Base-by-base conservation (phyloP, 768 basidiomycete species). In the Naganishia antarctica region DNA sequence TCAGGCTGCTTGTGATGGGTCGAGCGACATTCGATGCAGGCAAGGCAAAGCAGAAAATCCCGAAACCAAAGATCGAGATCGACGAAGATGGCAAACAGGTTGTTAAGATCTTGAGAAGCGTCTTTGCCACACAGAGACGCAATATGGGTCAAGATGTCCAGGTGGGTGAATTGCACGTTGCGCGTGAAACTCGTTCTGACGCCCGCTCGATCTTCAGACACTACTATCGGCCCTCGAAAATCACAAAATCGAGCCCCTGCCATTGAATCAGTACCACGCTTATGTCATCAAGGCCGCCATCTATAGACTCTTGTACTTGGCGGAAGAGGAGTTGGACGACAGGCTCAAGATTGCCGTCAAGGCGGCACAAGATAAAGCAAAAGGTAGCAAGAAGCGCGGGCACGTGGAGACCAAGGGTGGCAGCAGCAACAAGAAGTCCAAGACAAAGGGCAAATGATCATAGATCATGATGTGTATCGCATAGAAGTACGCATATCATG, bases 1-100 rank as follows among this genome's bases (percentile, higher is more conserved):
- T 82, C 58, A 83, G 84, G 8, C 78, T 92, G 21, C 82, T 92
- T 25, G 76, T 84, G 8, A 78, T 87, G 16, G 69, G 82, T 1
- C 68, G 80, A 1, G 70, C 78, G 2, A 87, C 88, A 50, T 91
- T 86, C 84, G 79, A 80, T 41, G 85, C 82, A 62, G 78, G 81
- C 3, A 80, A 79, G 49, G 76, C 78, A 15, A 91, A 87, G 74
- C 82, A 83, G 31, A 88, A 85, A 70, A 82, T 86, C 0, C 91
- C 92, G 0, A 90, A 88, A 73, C 83, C 87, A 0, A 87, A 83
- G 65, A 45, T 83, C 3, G 85, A 87, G 60, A 64, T 64, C 0
- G 75, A 78, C 4, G 44, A 46, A 8, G 51, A 47, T 13, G 60
- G 49, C 21, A 44, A 28, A 29, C 45, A 28, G 37, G 62, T 53